Base-by-base conservation (phyloP, 2,329 filamentous ascomycete genomes). In the Colletotrichum sp. region DNA sequence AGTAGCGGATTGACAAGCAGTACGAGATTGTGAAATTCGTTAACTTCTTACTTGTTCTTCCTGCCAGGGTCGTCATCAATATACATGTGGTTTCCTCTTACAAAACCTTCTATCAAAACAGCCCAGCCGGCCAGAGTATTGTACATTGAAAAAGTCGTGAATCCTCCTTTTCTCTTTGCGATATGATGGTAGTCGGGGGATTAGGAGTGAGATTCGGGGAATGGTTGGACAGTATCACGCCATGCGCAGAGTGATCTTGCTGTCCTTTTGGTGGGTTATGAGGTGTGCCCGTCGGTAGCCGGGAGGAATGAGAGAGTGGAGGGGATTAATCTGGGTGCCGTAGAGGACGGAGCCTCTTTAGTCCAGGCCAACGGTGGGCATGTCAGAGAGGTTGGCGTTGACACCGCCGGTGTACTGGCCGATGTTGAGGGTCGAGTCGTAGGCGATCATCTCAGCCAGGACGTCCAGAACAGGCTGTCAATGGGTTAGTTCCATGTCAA, bases 401-500 rank as follows among this genome's bases (percentile, higher is more conserved):
- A 79, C 72, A 36, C 75, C 78, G 72, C 83, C 78, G 69, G 84
- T 81, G 73, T 82, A 83, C 69, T 85, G 79, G 74, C 87, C 91
- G 78, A 95, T 89, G 80, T 93, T 91, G 80, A 95, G 88, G 78
- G 89, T 92, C 78, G 94, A 92, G 87, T 99, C 97, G 85, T 96
- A 92, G 79, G 96, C 96, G 82, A 99, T 98, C 95, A 99, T 98
- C 88, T 98, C 95, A 79, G 97, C 97, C 78, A 99, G 93, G 81
- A 99, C 93, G 86, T 99, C 96, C 81, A 99, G 93, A 81, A 99
- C 95, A 78, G 96, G 93, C 94, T 97, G 79, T 44, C 22, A n/a
- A 15, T 27, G n/a, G 34, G 77, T 84, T 76, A 83, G 80, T 62
- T 22, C 49, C 32, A 27, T 29, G 15, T 36, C 32, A n/a, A 36